phyloP scores from a whole-genome alignment of 306 rosid species.

The Comarum palustre region DNA sequence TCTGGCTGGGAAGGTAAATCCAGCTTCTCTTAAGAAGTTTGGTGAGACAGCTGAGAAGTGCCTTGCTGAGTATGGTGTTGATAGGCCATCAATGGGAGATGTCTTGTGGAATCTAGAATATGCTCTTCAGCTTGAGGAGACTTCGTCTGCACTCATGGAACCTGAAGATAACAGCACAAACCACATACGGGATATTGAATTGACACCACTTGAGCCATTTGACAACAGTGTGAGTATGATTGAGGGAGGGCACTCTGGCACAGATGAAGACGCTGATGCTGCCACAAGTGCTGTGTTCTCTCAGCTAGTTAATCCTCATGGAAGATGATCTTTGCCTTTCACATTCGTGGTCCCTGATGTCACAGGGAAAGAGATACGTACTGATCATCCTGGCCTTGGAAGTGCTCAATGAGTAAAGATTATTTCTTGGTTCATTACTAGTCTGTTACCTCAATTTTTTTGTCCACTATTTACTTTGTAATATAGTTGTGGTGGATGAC shows the following conservation, averaged over 20 bases:
- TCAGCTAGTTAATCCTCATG: conserved; percentile 89
- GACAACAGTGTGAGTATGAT: conserved; percentile 81
- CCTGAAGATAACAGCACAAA: conserved; percentile 96
- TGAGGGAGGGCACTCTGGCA: conserved; percentile 50
- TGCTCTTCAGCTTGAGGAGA: conserved; percentile 89
- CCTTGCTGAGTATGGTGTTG: conserved; percentile 83
- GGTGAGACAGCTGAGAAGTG: conserved; percentile 98
- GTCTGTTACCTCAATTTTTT: conserved; percentile 28
- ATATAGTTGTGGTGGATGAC: conserved; percentile 36
- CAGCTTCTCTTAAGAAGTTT: conserved; percentile 85
- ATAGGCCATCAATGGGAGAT: conserved; percentile 95
- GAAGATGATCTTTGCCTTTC: conserved; percentile 54
- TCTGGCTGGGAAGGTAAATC: conserved; percentile 76
- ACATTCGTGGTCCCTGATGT: conserved; percentile 23
- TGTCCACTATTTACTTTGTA: conserved; percentile 35
- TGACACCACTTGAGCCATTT: conserved; percentile 66
- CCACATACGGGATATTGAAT: conserved; percentile 79
- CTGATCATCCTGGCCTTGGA: conserved; percentile 33
- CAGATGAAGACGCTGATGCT: conserved; percentile 64
- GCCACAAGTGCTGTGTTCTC: conserved; percentile 95
- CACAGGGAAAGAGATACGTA: conserved; percentile 27
- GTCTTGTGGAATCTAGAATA: conserved; percentile 94
- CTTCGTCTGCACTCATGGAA: conserved; percentile 74
- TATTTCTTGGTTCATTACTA: conserved; percentile 30
- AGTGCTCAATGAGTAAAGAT: conserved; percentile 30